phyloP scores from a whole-genome alignment of 2,329 filamentous ascomycete species.

The Aspergillus ustus region DNA sequence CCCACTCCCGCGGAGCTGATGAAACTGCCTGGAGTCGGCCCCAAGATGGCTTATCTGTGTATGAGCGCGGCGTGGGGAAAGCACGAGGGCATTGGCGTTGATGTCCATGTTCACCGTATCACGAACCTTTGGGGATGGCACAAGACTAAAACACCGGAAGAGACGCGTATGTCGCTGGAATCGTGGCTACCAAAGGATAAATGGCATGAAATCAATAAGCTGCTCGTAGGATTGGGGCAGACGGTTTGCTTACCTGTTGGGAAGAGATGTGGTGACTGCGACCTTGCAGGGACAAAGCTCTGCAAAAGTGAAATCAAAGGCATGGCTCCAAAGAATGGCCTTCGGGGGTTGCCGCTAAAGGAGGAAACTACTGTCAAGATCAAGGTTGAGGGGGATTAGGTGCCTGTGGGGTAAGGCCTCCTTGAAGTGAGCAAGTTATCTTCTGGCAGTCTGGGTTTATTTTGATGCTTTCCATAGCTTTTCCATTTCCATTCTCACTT shows the following conservation, averaged over 20 bases:
- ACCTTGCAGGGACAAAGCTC: slow-evolving; percentile 73
- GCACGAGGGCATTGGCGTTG: slow-evolving; percentile 82
- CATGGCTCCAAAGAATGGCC: slow-evolving; percentile 56
- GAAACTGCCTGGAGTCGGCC: slow-evolving; percentile 82
- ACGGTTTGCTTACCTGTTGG: slow-evolving; percentile 82
- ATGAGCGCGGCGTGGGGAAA: slow-evolving; percentile 75
- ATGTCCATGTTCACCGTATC: slow-evolving; percentile 93
- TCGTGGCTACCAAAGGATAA: slow-evolving; percentile 80
- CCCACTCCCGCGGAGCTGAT: slow-evolving; percentile 75
- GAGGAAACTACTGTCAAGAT: slow-evolving; percentile 22
- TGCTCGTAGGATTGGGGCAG: slow-evolving; percentile 88
- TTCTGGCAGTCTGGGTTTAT: not conserved
- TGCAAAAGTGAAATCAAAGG: slow-evolving; percentile 74
- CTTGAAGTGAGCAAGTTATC: slow-evolving; percentile 8
- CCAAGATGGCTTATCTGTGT: slow-evolving; percentile 93
- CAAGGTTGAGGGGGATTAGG: slow-evolving; percentile 32
- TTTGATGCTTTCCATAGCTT: slow-evolving; percentile 7
- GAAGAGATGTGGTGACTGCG: slow-evolving; percentile 82
- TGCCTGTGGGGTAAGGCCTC: slow-evolving; percentile 16
- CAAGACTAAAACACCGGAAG: slow-evolving; percentile 78
- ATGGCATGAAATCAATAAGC: slow-evolving; percentile 91
- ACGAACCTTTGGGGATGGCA: slow-evolving; percentile 95
- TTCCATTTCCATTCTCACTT: slow-evolving; percentile 9
- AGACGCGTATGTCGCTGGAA: slow-evolving; percentile 75
- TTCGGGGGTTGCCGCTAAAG: slow-evolving; percentile 6